phyloP scores from a whole-genome alignment of 306 rosid genomes.

The Lupinus albus region DNA sequence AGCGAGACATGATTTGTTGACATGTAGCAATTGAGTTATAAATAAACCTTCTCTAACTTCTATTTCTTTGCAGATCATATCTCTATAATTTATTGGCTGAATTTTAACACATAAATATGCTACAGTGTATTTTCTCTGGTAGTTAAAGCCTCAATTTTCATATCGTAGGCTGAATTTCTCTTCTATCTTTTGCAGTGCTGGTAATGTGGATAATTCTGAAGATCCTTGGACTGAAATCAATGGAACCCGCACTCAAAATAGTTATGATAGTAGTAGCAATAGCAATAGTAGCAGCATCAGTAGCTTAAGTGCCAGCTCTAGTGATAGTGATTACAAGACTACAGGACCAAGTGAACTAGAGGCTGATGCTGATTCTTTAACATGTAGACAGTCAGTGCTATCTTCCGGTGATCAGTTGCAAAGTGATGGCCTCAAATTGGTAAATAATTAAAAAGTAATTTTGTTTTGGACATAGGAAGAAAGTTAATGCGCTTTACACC shows the following conservation, averaged over 20 bases:
- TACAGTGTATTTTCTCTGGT: slow-evolving; percentile 16
- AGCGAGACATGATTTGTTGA: neutral
- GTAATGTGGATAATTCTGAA: slow-evolving; percentile 67
- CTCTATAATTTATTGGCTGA: slow-evolving; percentile 22
- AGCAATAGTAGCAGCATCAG: slow-evolving; percentile 94
- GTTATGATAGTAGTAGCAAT: slow-evolving; percentile 91
- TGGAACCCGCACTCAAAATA: slow-evolving; percentile 61
- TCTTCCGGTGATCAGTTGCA: slow-evolving; percentile 68
- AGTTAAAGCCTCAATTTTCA: slow-evolving; percentile 34
- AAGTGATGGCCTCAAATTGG: slow-evolving; percentile 76
- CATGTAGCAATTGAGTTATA: slow-evolving; percentile 23
- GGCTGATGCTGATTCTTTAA: slow-evolving; percentile 97
- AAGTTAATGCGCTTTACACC: slow-evolving; percentile 5
- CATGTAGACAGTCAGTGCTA: slow-evolving; percentile 80
- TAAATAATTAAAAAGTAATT: slow-evolving; percentile 41
- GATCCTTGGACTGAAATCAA: slow-evolving; percentile 68
- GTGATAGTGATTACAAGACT: slow-evolving; percentile 79
- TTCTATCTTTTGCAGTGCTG: slow-evolving; percentile 71
- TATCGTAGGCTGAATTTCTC: slow-evolving; percentile 29
- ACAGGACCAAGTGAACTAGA: slow-evolving; percentile 84
- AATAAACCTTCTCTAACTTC: slow-evolving; percentile 19
- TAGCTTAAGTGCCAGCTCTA: slow-evolving; percentile 88
- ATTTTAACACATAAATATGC: slow-evolving; percentile 22
- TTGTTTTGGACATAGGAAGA: neutral
- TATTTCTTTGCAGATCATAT: slow-evolving; percentile 9